Evolutionary conservation across 768 basidiomycete genomes (phyloP).

Genomic region (Lentinula edodes): DNA sequence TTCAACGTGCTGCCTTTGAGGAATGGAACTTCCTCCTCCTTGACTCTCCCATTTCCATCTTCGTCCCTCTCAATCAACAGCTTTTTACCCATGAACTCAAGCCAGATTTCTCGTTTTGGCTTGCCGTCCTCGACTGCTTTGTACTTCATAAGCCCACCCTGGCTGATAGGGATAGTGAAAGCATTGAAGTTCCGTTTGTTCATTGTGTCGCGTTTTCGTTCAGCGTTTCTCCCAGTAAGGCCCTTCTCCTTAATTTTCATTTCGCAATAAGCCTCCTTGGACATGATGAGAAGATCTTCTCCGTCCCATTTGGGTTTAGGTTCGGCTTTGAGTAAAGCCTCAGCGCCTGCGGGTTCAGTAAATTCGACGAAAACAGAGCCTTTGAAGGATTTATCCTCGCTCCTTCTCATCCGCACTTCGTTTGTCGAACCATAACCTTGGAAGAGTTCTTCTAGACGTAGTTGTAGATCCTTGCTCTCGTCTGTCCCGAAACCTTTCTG

Average conservation of each 20-base stretch:
- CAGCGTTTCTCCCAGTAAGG: constrained; percentile 66
- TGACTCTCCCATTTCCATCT: constrained; percentile 58
- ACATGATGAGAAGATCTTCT: constrained; percentile 74
- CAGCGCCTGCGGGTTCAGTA: constrained; percentile 58
- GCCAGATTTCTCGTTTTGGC: constrained; percentile 50
- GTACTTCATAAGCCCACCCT: constrained; percentile 12
- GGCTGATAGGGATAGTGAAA: constrained; percentile 35
- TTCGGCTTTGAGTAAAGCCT: constrained; percentile 74
- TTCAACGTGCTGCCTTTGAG: constrained; percentile 49
- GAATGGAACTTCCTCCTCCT: constrained; percentile 52
- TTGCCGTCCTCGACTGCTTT: constrained; percentile 4
- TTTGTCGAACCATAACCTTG: constrained; percentile 69
- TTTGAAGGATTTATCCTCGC: constrained; percentile 84
- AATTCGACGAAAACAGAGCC: constrained; percentile 96
- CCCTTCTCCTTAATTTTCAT: constrained; percentile 98
- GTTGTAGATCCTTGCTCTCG: constrained; percentile 58
- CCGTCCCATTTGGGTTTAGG: constrained; percentile 80
- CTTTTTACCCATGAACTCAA: constrained; percentile 72
- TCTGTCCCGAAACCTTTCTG: constrained; percentile 84
- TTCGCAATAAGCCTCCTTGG: constrained; percentile 88
- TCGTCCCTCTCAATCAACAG: constrained; percentile 59
- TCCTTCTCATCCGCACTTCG: constrained; percentile 85
- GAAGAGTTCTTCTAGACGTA: constrained; percentile 76
- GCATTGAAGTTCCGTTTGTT: constrained; percentile 68
- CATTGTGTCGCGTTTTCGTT: constrained; percentile 52